Evolutionary conservation across 257 asterid genomes (phyloP).

Genomic region (Lavandula angustifolia): DNA sequence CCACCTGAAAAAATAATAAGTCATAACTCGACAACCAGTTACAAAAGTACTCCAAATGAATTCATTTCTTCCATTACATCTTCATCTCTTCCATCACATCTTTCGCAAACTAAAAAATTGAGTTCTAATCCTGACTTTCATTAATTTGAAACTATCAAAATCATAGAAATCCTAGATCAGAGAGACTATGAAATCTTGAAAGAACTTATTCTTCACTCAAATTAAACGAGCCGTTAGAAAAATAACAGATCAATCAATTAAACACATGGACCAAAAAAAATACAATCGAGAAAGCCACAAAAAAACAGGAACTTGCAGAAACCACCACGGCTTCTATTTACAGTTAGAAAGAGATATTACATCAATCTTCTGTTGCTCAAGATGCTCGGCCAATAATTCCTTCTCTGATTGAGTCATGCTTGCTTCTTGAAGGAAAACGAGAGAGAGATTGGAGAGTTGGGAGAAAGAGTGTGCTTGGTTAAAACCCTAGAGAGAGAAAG

Average conservation of each 20-base stretch:
- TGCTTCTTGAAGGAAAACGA: slow-evolving; percentile 25
- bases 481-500: slow-evolving; percentile 38
- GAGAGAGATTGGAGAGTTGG: neutral
- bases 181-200: neutral
- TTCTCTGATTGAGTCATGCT: slow-evolving; percentile 56
- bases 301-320: slow-evolving; percentile 14
- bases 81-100: no score
- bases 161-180: neutral
- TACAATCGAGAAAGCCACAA: slow-evolving; percentile 8
- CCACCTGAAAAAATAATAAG: no score
- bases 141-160: slow-evolving; percentile 13
- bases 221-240: neutral
- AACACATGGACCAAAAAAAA: neutral
- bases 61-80: no score
- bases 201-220: neutral
- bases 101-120: neutral
- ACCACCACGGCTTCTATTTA: neutral
- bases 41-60: no score
- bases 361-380: slow-evolving; percentile 54
- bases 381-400: slow-evolving; percentile 53
- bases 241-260: neutral
- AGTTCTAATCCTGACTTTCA: neutral
- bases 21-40: no score
- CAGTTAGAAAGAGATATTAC: slow-evolving; percentile 27
- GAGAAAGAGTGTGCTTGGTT: neutral